These are phyloP conservation scores for Coleophoma eucalyptorum DNA, from an alignment of 2,329 filamentous ascomycete genomes.

Conservation along the genomic window DNA sequence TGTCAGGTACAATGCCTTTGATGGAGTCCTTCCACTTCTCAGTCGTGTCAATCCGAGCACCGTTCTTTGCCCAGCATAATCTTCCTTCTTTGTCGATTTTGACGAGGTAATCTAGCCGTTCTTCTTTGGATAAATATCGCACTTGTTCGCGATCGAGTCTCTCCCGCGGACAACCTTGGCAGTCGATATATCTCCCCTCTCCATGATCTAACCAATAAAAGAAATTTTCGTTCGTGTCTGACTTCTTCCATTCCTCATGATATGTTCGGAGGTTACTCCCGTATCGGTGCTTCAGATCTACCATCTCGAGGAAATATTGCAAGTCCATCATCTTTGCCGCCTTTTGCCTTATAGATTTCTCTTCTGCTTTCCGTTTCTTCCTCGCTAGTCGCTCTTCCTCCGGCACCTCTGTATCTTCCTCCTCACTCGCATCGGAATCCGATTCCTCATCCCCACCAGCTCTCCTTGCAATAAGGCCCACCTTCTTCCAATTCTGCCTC, in stretches of 20 bases:
- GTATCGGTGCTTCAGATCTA: conserved; percentile 82
- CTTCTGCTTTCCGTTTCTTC: conserved; percentile 39
- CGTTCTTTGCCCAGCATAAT: conserved; percentile 86
- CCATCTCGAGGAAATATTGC: conserved; percentile 81
- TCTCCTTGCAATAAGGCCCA: conserved; percentile 63
- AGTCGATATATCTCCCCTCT: conserved; percentile 65
- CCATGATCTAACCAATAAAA: conserved; percentile 92
- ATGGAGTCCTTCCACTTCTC: conserved; percentile 75
- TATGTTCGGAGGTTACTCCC: conserved; percentile 79
- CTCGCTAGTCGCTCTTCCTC: conserved; percentile 34
- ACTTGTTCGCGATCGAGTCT: conserved; percentile 75
- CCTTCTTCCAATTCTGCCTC: conserved; percentile 71
- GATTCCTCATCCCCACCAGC: conserved; percentile 64
- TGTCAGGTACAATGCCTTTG: conserved; percentile 63
- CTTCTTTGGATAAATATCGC: conserved; percentile 78
- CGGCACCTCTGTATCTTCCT: conserved; percentile 14
- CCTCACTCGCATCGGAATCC: conserved; percentile 12
- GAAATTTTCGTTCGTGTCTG: conserved; percentile 79
- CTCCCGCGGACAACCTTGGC: conserved; percentile 69
- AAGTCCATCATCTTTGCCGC: conserved; percentile 78
- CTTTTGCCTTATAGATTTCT: conserved; percentile 55
- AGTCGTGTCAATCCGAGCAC: conserved; percentile 71
- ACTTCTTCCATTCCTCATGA: conserved; percentile 78
- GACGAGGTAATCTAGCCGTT: conserved; percentile 77
- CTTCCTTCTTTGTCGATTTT: conserved; percentile 69